phyloP scores from a whole-genome alignment of 2,329 filamentous ascomycete genomes.

The Mycosphaerelloides madeirae region DNA sequence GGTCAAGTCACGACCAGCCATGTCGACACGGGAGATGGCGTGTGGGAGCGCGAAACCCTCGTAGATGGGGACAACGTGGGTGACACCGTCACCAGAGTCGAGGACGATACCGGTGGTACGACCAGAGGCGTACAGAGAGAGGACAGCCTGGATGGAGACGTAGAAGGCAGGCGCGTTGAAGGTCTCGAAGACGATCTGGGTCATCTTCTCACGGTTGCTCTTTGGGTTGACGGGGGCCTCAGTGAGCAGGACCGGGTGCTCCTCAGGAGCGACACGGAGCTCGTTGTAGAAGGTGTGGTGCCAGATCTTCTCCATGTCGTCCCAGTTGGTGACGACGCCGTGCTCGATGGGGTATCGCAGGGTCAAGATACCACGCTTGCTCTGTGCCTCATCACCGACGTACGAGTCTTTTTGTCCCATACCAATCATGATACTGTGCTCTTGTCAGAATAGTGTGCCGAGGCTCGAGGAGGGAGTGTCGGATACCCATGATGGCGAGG shows the following conservation, averaged over 20 bases:
- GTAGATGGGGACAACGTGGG: constrained; percentile 99
- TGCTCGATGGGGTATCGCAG: constrained; percentile 99
- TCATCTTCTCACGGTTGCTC: constrained; percentile 99
- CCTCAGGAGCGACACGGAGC: constrained; percentile 98
- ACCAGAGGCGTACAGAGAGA: constrained; percentile 98
- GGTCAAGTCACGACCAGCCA: constrained; percentile 99
- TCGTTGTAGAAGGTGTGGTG: constrained; percentile 99
- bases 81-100: constrained; percentile 99
- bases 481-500: constrained; percentile 98
- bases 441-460: constrained; percentile 35
- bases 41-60: constrained; percentile 99
- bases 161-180: constrained; percentile 99
- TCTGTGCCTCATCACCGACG: constrained; percentile 99
- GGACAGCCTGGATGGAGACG: constrained; percentile 99
- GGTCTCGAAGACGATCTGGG: constrained; percentile 99
- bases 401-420: constrained; percentile 99
- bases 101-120: constrained; percentile 99
- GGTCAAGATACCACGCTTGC: constrained; percentile 99
- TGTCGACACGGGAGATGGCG: constrained; percentile 99
- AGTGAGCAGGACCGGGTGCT: constrained; percentile 98
- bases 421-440: constrained; percentile 96
- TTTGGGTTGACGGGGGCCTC: constrained; percentile 99
- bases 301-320: constrained; percentile 99
- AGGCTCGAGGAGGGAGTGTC: constrained; percentile 17
- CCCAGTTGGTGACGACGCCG: constrained; percentile 99